These are phyloP conservation scores for Gentiana macrophylla DNA, from an alignment of 257 asterid species.

Conservation along the genomic window DNA sequence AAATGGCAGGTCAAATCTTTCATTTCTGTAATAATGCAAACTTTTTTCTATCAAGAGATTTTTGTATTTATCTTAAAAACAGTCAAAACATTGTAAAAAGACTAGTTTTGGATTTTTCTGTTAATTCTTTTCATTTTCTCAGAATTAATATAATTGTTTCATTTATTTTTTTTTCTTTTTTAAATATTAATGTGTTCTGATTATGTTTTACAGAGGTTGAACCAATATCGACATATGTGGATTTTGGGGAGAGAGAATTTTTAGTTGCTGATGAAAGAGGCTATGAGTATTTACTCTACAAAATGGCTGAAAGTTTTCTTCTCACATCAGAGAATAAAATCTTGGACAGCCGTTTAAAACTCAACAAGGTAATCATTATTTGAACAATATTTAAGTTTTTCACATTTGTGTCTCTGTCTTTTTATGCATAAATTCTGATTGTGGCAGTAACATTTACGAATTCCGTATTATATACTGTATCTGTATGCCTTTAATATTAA, in stretches of 20 bases:
- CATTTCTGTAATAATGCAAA: background rate
- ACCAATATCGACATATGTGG: constrained; percentile 82
- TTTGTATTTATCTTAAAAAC: background rate
- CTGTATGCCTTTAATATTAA: too few relatives aligned
- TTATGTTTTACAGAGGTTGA: constrained; percentile 60
- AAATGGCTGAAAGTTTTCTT: constrained; percentile 62
- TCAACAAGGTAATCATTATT: constrained; percentile 51
- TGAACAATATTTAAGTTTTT: background rate
- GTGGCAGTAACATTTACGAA: too few relatives aligned
- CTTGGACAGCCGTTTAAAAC: constrained; percentile 56
- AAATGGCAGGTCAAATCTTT: constrained; percentile 72
- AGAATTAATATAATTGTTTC: background rate
- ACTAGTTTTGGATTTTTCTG: too few relatives aligned
- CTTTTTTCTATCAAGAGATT: background rate
- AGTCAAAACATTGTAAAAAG: too few relatives aligned
- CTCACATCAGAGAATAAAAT: constrained; percentile 45
- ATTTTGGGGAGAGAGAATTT: constrained; percentile 79
- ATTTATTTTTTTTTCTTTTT: background rate
- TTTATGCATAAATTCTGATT: too few relatives aligned
- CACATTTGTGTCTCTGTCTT: background rate
- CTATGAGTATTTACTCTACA: constrained; percentile 66
- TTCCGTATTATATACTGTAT: too few relatives aligned
- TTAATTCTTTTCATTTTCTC: background rate
- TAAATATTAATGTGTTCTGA: background rate
- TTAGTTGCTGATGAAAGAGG: constrained; percentile 92